Conservation (phyloP, 208 protist genomes). For the Phytomonas serpens region DNA sequence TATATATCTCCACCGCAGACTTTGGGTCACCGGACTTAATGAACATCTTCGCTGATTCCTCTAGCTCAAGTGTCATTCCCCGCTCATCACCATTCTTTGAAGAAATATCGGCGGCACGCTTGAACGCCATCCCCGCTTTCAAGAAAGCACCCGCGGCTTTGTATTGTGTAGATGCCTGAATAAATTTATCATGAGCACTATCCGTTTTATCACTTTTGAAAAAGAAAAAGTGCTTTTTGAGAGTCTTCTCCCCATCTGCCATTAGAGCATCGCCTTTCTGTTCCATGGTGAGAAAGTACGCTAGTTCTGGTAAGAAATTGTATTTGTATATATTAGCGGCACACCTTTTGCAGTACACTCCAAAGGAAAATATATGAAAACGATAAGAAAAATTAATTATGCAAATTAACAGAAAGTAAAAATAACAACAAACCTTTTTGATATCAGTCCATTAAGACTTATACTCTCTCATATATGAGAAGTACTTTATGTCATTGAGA, state of each 20-base stretch:
- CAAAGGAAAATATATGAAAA: neutral
- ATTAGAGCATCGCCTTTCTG: slow-evolving; percentile 56
- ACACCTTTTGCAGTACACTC: neutral
- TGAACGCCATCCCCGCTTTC: slow-evolving; percentile 64
- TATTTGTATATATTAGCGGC: slow-evolving; percentile 17
- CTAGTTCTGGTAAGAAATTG: slow-evolving; percentile 1
- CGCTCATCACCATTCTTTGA: slow-evolving; percentile 52
- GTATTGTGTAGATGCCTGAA: slow-evolving; percentile 76
- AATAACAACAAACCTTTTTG: neutral
- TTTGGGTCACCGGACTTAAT: slow-evolving; percentile 40
- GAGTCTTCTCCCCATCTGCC: slow-evolving; percentile 55
- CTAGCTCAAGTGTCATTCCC: slow-evolving; percentile 48
- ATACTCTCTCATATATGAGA: neutral
- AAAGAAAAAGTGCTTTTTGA: slow-evolving; percentile 68
- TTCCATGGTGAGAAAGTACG: slow-evolving; percentile 28
- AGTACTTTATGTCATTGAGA: neutral
- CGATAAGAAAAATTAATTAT: neutral
- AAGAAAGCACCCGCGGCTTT: slow-evolving; percentile 61
- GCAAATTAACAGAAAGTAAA: neutral
- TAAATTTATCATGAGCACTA: slow-evolving; percentile 66
- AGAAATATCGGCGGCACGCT: slow-evolving; percentile 65
- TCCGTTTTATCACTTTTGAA: slow-evolving; percentile 52
- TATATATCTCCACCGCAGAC: slow-evolving; percentile 25
- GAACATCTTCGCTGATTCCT: slow-evolving; percentile 55
- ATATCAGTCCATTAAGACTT: neutral